Percentiles rank a stretch among this genome's conserved stretches.
Evolutionary conservation across 2,329 filamentous ascomycete genomes (phyloP).

Genomic region (Zasmidium citrigriseum): DNA sequence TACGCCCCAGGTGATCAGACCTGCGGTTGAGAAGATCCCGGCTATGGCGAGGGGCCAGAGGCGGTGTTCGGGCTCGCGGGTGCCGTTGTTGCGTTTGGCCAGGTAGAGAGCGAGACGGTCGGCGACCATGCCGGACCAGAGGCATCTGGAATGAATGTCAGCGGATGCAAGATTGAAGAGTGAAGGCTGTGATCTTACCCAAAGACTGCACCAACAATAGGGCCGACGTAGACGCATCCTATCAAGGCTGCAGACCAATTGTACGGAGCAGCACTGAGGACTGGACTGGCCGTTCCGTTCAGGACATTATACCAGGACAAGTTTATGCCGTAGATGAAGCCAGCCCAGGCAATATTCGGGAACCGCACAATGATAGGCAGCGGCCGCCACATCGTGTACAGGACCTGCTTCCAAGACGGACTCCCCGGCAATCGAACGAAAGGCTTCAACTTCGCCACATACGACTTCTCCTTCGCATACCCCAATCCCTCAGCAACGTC

Average conservation of each 20-base stretch:
- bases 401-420: conserved; percentile 25
- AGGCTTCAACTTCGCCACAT: conserved; percentile 8
- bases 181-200: conserved; percentile 15
- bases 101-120: conserved; percentile 36
- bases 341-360: conserved; percentile 40
- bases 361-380: conserved; percentile 36
- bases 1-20: conserved; percentile 44
- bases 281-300: conserved; percentile 41
- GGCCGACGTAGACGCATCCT: conserved; percentile 37
- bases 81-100: conserved; percentile 40
- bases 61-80: conserved; percentile 43
- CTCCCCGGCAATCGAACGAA: conserved; percentile 20
- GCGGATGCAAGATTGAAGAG: no score
- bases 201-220: conserved; percentile 39
- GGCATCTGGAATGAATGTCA: conserved; percentile 21
- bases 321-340: conserved; percentile 42
- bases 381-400: conserved; percentile 23
- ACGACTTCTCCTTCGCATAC: neutral
- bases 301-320: conserved; percentile 35
- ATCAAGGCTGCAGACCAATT: conserved; percentile 39
- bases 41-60: conserved; percentile 44
- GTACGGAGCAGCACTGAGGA: conserved; percentile 38
- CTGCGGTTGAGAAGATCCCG: conserved; percentile 39
- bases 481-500: neutral
- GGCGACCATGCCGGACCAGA: conserved; percentile 37